A percentile compares a stretch with the other conserved stretches of the same genome.
Evolutionary conservation across 805 yeast species (phyloP).

Genomic region (Yamadazyma ubonensis): DNA sequence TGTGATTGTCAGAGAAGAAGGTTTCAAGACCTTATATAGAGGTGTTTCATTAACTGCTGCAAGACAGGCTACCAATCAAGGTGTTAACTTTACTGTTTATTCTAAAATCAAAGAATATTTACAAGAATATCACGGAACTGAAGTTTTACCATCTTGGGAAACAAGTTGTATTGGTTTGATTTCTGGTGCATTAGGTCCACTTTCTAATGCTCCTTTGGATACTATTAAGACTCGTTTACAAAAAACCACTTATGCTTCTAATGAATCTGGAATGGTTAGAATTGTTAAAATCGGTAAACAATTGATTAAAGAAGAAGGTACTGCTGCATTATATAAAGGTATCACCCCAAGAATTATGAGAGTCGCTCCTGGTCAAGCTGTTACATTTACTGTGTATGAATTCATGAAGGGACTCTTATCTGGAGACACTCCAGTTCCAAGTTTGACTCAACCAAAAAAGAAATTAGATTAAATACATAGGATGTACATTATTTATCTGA

Average conservation of each 20-base stretch:
- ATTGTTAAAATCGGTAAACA: slow-evolving; percentile 78
- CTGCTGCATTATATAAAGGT: slow-evolving; percentile 54
- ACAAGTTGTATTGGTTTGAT: slow-evolving; percentile 87
- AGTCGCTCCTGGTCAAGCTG: slow-evolving; percentile 99
- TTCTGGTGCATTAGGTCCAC: slow-evolving; percentile 97
- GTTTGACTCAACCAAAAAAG: slow-evolving; percentile 15
- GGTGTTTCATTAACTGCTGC: slow-evolving; percentile 97
- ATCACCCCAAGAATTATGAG: slow-evolving; percentile 98
- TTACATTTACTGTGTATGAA: slow-evolving; percentile 95
- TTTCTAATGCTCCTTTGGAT: slow-evolving; percentile 95
- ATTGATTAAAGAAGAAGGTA: slow-evolving; percentile 84
- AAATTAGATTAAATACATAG: slow-evolving; percentile 14
- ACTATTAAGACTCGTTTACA: slow-evolving; percentile 97
- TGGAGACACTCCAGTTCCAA: slow-evolving; percentile 26
- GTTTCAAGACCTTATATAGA: slow-evolving; percentile 81
- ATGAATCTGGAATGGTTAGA: slow-evolving; percentile 70
- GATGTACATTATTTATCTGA: slow-evolving; percentile 3
- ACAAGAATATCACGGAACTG: slow-evolving; percentile 57
- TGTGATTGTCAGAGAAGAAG: slow-evolving; percentile 86
- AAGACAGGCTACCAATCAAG: slow-evolving; percentile 97
- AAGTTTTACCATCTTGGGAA: slow-evolving; percentile 85
- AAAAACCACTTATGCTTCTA: slow-evolving; percentile 71
- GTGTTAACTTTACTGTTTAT: slow-evolving; percentile 95
- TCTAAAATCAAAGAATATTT: slow-evolving; percentile 75
- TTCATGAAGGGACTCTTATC: slow-evolving; percentile 66